phyloP scores from a whole-genome alignment of 2,329 filamentous ascomycete species.

The Hymenoscyphus fructigenus region DNA sequence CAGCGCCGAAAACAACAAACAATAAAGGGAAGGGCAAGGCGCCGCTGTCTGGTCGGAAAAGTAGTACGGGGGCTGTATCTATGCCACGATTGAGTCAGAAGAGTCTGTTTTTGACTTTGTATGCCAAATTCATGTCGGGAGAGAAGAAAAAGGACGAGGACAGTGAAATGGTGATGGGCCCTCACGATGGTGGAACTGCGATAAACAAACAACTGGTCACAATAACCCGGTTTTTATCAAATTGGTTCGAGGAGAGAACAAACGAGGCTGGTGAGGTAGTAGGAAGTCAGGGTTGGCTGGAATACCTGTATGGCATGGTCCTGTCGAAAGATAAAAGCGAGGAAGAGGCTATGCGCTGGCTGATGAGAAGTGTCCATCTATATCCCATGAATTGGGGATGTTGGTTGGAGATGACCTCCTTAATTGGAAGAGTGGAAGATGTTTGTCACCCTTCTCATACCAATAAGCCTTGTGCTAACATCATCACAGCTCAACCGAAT shows the following conservation, averaged over 20 bases:
- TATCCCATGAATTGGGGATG: constrained; percentile 97
- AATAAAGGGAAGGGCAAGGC: constrained; percentile 64
- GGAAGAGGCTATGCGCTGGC: constrained; percentile 76
- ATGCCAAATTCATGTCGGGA: constrained; percentile 88
- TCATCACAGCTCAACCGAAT: constrained; percentile 65
- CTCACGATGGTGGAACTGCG: constrained; percentile 81
- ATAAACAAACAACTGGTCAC: constrained; percentile 80
- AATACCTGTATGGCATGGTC: constrained; percentile 81
- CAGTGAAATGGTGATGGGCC: constrained; percentile 94
- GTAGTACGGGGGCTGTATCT: constrained; percentile 12
- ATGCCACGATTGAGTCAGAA: constrained; percentile 76
- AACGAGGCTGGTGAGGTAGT: constrained; percentile 56
- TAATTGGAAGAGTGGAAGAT: constrained; percentile 79
- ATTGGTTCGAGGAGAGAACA: constrained; percentile 72
- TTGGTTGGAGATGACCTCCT: constrained; percentile 86
- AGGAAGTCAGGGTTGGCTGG: constrained; percentile 85
- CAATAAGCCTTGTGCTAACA: constrained; percentile 32
- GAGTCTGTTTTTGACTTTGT: constrained; percentile 86
- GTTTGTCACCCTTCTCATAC: constrained; percentile 47
- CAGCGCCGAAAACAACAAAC: constrained; percentile 39
- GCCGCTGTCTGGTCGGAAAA: constrained; percentile 17
- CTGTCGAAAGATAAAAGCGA: constrained; percentile 90
- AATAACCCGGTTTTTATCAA: constrained; percentile 73
- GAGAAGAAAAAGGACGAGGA: constrained; percentile 97
- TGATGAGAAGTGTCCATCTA: constrained; percentile 83